A percentile compares a stretch with the other conserved stretches of the same genome.
These are phyloP conservation scores for Glaciozyma martinii DNA, from an alignment of 768 basidiomycete genomes.

Conservation along the genomic window DNA sequence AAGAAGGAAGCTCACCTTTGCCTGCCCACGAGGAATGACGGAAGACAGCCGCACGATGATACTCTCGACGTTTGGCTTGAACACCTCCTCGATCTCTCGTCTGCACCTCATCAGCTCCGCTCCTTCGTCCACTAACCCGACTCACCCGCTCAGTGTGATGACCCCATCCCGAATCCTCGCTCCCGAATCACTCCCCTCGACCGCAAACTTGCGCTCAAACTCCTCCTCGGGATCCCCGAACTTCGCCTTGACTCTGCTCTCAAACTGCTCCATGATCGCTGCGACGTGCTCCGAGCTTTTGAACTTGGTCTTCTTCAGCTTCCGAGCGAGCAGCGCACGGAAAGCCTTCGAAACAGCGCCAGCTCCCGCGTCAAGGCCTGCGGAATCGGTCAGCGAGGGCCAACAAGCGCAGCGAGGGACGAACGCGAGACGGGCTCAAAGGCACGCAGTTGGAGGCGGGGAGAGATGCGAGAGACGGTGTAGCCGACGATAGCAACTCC, in stretches of 20 bases:
- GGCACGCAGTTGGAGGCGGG: no score
- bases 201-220: slow-evolving; percentile 1
- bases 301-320: slow-evolving; percentile 13
- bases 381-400: no score
- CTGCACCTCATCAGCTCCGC: neutral
- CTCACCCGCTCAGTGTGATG: slow-evolving; percentile 5
- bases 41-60: slow-evolving; percentile 17
- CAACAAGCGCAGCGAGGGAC: no score
- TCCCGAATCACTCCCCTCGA: slow-evolving; percentile 1
- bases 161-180: slow-evolving; percentile 7
- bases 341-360: slow-evolving; percentile 1
- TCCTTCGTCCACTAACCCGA: neutral
- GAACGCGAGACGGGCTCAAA: neutral
- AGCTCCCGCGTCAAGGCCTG: slow-evolving; percentile 10
- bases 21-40: neutral
- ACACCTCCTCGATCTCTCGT: slow-evolving; percentile 10
- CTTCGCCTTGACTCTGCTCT: neutral
- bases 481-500: no score
- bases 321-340: neutral
- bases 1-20: neutral
- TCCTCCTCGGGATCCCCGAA: neutral
- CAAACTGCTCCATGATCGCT: slow-evolving; percentile 10
- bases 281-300: neutral
- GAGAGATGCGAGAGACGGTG: no score
- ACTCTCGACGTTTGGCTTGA: slow-evolving; percentile 1